phyloP scores from a whole-genome alignment of 768 basidiomycete genomes.

The Macrolepiota dolichaula region DNA sequence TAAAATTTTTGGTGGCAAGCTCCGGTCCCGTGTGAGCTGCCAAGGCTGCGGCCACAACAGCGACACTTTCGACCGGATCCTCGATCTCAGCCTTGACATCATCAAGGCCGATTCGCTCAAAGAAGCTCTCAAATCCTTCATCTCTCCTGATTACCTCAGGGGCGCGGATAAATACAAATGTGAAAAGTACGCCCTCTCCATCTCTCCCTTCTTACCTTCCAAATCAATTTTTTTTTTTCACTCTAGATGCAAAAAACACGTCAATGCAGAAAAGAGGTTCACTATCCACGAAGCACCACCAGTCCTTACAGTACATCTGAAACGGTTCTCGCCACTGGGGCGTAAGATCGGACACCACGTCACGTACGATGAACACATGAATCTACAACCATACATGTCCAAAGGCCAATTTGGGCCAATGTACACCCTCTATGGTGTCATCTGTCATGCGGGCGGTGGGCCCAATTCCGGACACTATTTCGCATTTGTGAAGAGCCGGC shows the following conservation, averaged over 20 bases:
- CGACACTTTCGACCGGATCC: conserved; percentile 93
- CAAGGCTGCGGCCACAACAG: conserved; percentile 77
- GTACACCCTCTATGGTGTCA: conserved; percentile 89
- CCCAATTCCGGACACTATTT: conserved; percentile 97
- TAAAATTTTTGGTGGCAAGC: conserved; percentile 86
- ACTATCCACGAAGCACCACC: conserved; percentile 84
- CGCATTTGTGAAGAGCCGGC: conserved; percentile 70
- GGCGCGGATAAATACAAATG: conserved; percentile 98
- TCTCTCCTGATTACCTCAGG: conserved; percentile 75
- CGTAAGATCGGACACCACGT: conserved; percentile 79
- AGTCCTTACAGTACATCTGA: conserved; percentile 89
- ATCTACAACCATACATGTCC: conserved; percentile 80
- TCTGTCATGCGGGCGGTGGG: conserved; percentile 89
- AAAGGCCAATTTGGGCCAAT: conserved; percentile 69
- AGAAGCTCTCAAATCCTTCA: conserved; percentile 77
- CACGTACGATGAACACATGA: conserved; percentile 73
- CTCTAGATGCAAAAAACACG: conserved; percentile 92
- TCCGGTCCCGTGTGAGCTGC: conserved; percentile 91
- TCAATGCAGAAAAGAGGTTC: conserved; percentile 88
- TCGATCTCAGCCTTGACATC: conserved; percentile 93
- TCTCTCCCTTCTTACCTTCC: neutral
- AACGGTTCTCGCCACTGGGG: conserved; percentile 90
- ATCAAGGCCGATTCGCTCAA: conserved; percentile 55
- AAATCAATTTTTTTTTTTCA: neutral
- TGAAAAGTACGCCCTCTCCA: conserved; percentile 68